These are phyloP conservation scores for Sinapis alba DNA, from an alignment of 441 rosid genomes.

Conservation along the genomic window DNA sequence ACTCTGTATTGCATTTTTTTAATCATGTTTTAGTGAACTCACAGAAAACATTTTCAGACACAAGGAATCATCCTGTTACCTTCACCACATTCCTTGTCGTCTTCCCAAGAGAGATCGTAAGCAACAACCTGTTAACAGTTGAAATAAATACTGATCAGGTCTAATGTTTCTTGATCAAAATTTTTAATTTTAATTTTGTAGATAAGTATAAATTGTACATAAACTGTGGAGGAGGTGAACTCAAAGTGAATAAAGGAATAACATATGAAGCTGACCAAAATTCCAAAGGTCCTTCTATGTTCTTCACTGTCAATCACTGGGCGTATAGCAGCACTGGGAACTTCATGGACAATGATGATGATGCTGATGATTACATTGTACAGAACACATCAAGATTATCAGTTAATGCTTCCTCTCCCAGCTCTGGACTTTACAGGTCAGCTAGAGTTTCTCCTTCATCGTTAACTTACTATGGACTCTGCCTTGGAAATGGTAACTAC, in stretches of 20 bases:
- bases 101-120: constrained; percentile 52
- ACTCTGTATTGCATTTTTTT: not conserved
- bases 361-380: constrained; percentile 57
- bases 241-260: constrained; percentile 31
- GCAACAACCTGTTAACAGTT: constrained; percentile 18
- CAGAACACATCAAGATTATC: constrained; percentile 62
- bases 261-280: constrained; percentile 63
- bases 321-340: constrained; percentile 91
- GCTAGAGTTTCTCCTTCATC: constrained; percentile 79
- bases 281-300: constrained; percentile 78
- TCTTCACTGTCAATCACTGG: constrained; percentile 55
- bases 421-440: constrained; percentile 54
- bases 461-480: constrained; percentile 80
- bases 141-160: not conserved
- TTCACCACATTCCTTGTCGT: constrained; percentile 66
- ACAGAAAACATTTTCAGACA: constrained; percentile 48
- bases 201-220: constrained; percentile 63
- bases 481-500: constrained; percentile 79
- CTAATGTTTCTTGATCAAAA: constrained; percentile 17
- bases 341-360: constrained; percentile 79
- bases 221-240: constrained; percentile 82
- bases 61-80: constrained; percentile 58
- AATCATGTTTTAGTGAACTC: not conserved
- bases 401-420: constrained; percentile 43
- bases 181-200: constrained; percentile 31